Percentiles rank a stretch among this genome's conserved stretches.
These are phyloP conservation scores for Tubosaeta brunneosetosa DNA, from an alignment of 768 basidiomycete genomes.

Conservation along the genomic window DNA sequence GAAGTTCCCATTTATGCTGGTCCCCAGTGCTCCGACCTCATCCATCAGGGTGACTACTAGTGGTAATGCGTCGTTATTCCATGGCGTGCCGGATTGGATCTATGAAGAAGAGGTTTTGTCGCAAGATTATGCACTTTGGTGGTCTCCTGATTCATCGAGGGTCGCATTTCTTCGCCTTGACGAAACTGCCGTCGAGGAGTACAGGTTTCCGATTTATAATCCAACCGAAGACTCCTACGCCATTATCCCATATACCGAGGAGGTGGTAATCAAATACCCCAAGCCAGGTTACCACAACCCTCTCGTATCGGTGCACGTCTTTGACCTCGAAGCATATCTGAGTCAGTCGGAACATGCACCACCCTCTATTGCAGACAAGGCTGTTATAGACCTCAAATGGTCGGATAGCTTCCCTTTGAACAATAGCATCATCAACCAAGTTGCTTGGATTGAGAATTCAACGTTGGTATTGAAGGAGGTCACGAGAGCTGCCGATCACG, in stretches of 20 bases:
- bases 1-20: constrained; percentile 3
- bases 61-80: constrained; percentile 81
- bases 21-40: constrained; percentile 32
- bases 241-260: constrained; percentile 72
- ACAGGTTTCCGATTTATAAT: constrained; percentile 88
- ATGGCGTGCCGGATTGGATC: constrained; percentile 97
- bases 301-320: constrained; percentile 75
- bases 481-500: constrained; percentile 75
- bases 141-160: constrained; percentile 60
- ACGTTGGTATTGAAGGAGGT: constrained; percentile 82
- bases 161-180: constrained; percentile 86
- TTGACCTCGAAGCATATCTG: constrained; percentile 62
- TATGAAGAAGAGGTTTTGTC: constrained; percentile 91
- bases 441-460: constrained; percentile 80
- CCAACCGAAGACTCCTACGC: constrained; percentile 64
- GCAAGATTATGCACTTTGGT: constrained; percentile 78
- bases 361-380: constrained; percentile 33
- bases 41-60: constrained; percentile 75
- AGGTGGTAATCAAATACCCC: constrained; percentile 69
- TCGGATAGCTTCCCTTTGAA: constrained; percentile 46
- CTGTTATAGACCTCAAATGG: constrained; percentile 66
- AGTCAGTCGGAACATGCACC: constrained; percentile 27
- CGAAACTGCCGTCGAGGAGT: constrained; percentile 84
- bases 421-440: constrained; percentile 73
- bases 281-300: constrained; percentile 92